These are phyloP conservation scores for Tulasnella sp. DNA, from an alignment of 768 basidiomycete species.

Conservation along the genomic window DNA sequence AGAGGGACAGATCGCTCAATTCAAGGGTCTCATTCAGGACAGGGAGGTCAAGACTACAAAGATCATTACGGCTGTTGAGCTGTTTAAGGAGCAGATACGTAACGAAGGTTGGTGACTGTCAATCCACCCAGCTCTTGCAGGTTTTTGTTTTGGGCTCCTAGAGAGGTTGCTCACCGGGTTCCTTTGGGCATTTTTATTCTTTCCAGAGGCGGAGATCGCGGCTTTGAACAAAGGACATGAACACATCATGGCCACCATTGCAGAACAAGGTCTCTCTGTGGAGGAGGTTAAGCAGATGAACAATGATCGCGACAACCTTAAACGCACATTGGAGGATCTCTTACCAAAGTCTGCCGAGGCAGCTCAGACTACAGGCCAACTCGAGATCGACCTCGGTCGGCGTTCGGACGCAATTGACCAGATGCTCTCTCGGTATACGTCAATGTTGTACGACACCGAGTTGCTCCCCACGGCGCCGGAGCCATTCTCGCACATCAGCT, in stretches of 20 bases:
- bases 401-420: constrained; percentile 73
- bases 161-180: background rate
- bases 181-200: no score
- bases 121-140: no score
- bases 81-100: constrained; percentile 49
- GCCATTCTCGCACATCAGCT: constrained; percentile 61
- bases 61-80: constrained; percentile 17
- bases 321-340: constrained; percentile 62
- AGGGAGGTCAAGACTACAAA: constrained; percentile 28
- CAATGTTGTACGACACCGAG: constrained; percentile 60
- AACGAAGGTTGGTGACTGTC: constrained; percentile 23
- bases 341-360: constrained; percentile 65
- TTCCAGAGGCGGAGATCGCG: constrained; percentile 48
- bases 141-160: background rate
- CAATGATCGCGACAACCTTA: constrained; percentile 70
- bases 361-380: constrained; percentile 56
- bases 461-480: constrained; percentile 63
- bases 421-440: constrained; percentile 67
- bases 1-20: constrained; percentile 58
- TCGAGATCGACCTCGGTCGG: constrained; percentile 76
- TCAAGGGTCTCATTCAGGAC: constrained; percentile 59
- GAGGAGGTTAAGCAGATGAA: constrained; percentile 91
- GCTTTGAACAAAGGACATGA: constrained; percentile 53
- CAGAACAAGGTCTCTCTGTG: constrained; percentile 77
- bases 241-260: constrained; percentile 54